A percentile compares a stretch with the other conserved stretches of the same genome.
Conservation (phyloP, 805 yeast genomes). For the Kuraishia capsulata region DNA sequence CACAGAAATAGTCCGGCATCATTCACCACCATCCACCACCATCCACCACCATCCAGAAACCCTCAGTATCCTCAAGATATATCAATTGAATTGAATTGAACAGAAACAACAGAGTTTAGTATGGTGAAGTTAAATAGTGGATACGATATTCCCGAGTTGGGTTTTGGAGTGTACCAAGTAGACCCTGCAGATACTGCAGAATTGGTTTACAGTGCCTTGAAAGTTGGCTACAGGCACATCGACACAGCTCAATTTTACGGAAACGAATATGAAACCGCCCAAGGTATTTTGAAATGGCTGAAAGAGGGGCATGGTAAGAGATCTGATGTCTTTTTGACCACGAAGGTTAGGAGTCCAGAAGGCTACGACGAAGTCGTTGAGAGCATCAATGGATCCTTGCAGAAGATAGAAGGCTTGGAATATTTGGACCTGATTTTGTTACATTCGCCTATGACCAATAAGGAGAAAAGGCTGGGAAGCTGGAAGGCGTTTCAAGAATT, state of each 20-base stretch:
- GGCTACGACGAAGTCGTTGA: constrained; percentile 28
- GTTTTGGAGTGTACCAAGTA: constrained; percentile 43
- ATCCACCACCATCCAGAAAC: no score
- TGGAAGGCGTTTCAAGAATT: constrained; percentile 51
- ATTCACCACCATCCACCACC: no score
- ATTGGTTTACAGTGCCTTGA: constrained; percentile 47
- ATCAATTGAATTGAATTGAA: no score
- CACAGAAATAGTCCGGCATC: no score
- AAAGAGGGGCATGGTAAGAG: constrained; percentile 18
- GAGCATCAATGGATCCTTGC: constrained; percentile 33
- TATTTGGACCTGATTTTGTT: constrained; percentile 48
- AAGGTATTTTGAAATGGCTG: constrained; percentile 43
- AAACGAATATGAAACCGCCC: constrained; percentile 54
- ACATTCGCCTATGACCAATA: constrained; percentile 42
- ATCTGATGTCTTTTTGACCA: constrained; percentile 29
- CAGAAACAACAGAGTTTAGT: no score
- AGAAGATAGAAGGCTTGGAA: constrained; percentile 27
- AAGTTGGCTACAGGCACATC: constrained; percentile 62
- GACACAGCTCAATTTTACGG: constrained; percentile 65
- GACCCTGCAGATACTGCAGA: constrained; percentile 27
- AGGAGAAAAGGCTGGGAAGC: constrained; percentile 33
- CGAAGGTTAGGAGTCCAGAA: constrained; percentile 24
- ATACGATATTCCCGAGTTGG: constrained; percentile 43
- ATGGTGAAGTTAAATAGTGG: constrained; percentile 39
- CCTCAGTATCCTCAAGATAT: no score